These are phyloP conservation scores for Gremmenia infestans DNA, from an alignment of 2,329 filamentous ascomycete species.

Conservation along the genomic window DNA sequence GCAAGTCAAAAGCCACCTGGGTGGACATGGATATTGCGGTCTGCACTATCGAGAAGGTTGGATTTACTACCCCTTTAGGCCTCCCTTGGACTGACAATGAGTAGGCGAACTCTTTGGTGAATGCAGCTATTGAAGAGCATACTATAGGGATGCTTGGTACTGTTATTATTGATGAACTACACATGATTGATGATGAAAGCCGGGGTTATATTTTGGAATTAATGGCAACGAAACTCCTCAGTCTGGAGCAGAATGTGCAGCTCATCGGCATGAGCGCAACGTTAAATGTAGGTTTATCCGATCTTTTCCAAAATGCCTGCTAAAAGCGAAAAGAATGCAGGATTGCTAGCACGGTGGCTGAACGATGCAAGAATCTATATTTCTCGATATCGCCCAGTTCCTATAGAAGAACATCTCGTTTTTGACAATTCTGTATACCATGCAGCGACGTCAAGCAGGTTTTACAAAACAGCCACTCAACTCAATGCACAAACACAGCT, in stretches of 20 bases:
- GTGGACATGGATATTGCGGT: constrained; percentile 72
- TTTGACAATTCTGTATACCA: constrained; percentile 65
- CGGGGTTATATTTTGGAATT: constrained; percentile 74
- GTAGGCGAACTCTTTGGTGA: constrained; percentile 69
- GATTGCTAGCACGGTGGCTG: constrained; percentile 65
- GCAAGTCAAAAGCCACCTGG: constrained; percentile 62
- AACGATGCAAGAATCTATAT: constrained; percentile 61
- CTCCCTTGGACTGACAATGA: not conserved
- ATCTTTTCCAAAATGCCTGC: not conserved
- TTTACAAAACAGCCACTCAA: constrained; percentile 54
- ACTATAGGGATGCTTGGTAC: constrained; percentile 57
- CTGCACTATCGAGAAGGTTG: constrained; percentile 73
- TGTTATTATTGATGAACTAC: constrained; percentile 72
- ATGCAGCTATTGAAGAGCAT: constrained; percentile 67
- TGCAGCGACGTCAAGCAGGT: constrained; percentile 51
- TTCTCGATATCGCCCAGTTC: constrained; percentile 69
- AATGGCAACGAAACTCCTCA: constrained; percentile 67
- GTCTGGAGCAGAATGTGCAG: constrained; percentile 57
- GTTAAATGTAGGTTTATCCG: constrained; percentile 48
- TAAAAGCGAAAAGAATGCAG: constrained; percentile 53
- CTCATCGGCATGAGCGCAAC: constrained; percentile 75
- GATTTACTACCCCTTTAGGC: not conserved
- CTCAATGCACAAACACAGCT: constrained; percentile 35
- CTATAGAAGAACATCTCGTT: constrained; percentile 69
- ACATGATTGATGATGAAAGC: constrained; percentile 74